Percentiles rank a stretch among this genome's conserved stretches.
These are phyloP conservation scores for Solanum microdontum DNA, from an alignment of 257 asterid species.

Conservation along the genomic window DNA sequence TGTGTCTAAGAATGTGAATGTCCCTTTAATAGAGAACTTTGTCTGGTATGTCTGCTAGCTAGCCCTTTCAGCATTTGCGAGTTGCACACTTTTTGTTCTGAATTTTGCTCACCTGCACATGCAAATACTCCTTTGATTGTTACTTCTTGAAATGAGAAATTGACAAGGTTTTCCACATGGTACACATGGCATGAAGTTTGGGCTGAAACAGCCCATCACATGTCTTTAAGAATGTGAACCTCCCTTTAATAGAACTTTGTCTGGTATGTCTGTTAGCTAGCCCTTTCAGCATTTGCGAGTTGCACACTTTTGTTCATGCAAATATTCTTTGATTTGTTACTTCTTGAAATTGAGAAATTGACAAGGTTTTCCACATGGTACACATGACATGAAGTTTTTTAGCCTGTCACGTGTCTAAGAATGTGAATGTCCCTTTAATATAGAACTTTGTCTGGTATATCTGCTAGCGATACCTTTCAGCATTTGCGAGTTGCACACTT, in stretches of 20 bases:
- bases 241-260: background rate
- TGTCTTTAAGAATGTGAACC: background rate
- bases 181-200: background rate
- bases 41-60: background rate
- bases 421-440: background rate
- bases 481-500: background rate
- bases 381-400: background rate
- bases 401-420: background rate
- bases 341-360: background rate
- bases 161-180: background rate
- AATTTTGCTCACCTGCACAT: background rate
- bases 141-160: background rate
- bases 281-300: background rate
- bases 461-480: background rate
- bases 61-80: no score
- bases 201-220: background rate
- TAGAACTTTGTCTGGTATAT: background rate
- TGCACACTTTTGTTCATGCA: background rate
- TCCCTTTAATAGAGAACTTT: background rate
- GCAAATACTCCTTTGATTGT: background rate
- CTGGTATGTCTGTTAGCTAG: background rate
- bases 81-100: background rate
- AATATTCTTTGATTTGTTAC: background rate
- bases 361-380: background rate
- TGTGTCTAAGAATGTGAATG: background rate